Evolutionary conservation across 1,139 yeast genomes (phyloP).

Genomic region (Saccharomyces pastorianus): DNA sequence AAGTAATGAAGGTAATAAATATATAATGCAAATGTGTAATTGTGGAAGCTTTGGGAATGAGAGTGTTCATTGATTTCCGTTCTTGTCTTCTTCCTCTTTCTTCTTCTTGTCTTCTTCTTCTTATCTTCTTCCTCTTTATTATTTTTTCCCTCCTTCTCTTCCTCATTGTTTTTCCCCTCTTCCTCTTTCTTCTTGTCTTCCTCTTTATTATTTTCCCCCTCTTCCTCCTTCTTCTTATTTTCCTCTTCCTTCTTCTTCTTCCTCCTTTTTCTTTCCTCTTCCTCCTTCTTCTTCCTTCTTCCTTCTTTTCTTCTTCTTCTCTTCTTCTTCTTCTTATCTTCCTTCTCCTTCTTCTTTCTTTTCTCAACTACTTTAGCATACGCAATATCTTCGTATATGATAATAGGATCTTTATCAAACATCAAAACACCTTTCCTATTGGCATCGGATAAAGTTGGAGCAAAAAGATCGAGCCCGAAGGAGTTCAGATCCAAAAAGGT

Average conservation of each 20-base stretch:
- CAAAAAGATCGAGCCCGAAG: neutral
- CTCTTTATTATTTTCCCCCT: neutral
- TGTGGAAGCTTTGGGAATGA: neutral
- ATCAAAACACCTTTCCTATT: constrained; percentile 5
- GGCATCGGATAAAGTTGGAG: neutral
- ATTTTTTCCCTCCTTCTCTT: neutral
- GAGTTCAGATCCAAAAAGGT: neutral
- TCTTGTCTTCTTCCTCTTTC: neutral
- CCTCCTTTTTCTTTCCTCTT: neutral
- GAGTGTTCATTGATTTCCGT: no score
- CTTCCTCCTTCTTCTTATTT: neutral
- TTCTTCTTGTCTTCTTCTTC: neutral
- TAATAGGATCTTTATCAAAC: neutral
- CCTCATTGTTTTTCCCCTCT: neutral
- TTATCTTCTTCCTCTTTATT: neutral
- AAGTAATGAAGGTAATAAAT: neutral
- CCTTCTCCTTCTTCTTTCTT: neutral
- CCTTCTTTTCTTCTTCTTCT: neutral
- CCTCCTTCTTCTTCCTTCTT: neutral
- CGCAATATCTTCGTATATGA: neutral
- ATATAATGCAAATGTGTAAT: neutral
- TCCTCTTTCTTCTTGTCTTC: no score
- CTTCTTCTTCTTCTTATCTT: neutral
- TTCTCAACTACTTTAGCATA: neutral
- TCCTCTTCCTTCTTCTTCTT: neutral